Percentiles rank a stretch among this genome's conserved stretches.
Evolutionary conservation across 2,329 filamentous ascomycete genomes (phyloP).

Genomic region (Hypoxylon sp.): DNA sequence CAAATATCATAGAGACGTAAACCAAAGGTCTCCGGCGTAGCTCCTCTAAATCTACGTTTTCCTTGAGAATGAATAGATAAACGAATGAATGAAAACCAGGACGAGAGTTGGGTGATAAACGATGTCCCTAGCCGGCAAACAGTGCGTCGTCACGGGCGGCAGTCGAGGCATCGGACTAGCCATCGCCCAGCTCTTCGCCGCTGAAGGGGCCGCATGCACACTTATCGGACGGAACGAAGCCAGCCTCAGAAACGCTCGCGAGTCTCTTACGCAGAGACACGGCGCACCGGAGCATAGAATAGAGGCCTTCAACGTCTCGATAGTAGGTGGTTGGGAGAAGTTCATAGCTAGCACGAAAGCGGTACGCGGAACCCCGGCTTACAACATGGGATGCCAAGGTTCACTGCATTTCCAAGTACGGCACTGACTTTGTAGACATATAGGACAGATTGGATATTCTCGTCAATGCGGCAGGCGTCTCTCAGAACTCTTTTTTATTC

Average conservation of each 20-base stretch:
- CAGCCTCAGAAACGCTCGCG: conserved; percentile 57
- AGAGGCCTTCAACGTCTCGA: conserved; percentile 44
- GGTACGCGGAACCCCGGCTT: conserved; percentile 23
- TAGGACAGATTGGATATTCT: conserved; percentile 66
- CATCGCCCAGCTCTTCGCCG: conserved; percentile 75
- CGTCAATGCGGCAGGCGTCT: conserved; percentile 83
- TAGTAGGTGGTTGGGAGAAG: conserved; percentile 34
- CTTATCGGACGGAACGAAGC: conserved; percentile 70
- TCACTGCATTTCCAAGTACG: background rate
- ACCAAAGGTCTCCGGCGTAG: too few species aligned
- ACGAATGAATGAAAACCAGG: conserved; percentile 4
- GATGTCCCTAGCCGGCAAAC: conserved; percentile 59
- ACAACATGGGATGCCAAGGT: background rate
- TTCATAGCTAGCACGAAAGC: conserved; percentile 20
- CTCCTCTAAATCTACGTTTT: background rate
- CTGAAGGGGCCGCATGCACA: conserved; percentile 69
- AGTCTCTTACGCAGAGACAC: conserved; percentile 49
- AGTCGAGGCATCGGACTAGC: conserved; percentile 77
- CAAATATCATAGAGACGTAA: too few species aligned
- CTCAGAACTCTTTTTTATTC: conserved; percentile 74
- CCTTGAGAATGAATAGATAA: background rate
- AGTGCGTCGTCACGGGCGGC: conserved; percentile 75
- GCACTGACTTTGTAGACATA: background rate
- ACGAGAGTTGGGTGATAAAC: conserved; percentile 5
- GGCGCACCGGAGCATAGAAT: conserved; percentile 23